Evolutionary conservation across 179 eudicot species (phyloP).

Genomic region (Drosera spatulata): DNA sequence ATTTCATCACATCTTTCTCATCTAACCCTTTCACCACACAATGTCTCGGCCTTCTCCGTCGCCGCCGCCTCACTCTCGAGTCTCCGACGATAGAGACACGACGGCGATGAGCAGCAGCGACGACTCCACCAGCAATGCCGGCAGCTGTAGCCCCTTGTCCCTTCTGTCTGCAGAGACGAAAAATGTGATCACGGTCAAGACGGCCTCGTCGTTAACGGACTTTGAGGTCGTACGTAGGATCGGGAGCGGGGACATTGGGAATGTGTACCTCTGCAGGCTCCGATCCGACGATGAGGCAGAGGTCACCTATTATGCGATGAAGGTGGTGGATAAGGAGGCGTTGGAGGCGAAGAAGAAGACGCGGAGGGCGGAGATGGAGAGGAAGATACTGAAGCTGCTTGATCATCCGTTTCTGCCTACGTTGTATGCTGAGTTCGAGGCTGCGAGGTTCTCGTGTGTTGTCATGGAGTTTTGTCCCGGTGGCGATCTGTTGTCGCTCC

Average conservation of each 20-base stretch:
- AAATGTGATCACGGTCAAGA: conserved; percentile 26
- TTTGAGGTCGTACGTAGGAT: conserved; percentile 53
- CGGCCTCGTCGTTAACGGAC: conserved; percentile 30
- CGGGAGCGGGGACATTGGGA: conserved; percentile 77
- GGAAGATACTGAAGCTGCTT: conserved; percentile 46
- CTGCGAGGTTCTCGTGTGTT: conserved; percentile 61
- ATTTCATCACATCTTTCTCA: no score
- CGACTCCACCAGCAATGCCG: conserved; percentile 14
- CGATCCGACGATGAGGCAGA: conserved; percentile 7
- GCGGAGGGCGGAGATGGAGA: conserved; percentile 66
- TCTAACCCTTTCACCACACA: no score
- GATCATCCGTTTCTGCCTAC: conserved; percentile 85
- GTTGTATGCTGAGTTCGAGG: conserved; percentile 63
- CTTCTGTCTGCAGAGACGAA: conserved; percentile 21
- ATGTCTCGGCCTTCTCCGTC: conserved; percentile 2
- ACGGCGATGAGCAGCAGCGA: conserved; percentile 18
- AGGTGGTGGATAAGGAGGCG: conserved; percentile 60
- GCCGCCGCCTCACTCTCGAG: conserved; percentile 2
- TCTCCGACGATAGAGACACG: conserved; percentile 7
- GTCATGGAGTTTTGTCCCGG: conserved; percentile 82
- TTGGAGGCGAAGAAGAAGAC: conserved; percentile 50
- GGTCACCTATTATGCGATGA: conserved; percentile 52
- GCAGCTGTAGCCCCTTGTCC: conserved; percentile 32
- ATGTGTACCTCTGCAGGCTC: conserved; percentile 57
- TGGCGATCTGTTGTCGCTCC: conserved; percentile 73